phyloP scores from a whole-genome alignment of 441 rosid genomes.

The Raphanus hybrid region DNA sequence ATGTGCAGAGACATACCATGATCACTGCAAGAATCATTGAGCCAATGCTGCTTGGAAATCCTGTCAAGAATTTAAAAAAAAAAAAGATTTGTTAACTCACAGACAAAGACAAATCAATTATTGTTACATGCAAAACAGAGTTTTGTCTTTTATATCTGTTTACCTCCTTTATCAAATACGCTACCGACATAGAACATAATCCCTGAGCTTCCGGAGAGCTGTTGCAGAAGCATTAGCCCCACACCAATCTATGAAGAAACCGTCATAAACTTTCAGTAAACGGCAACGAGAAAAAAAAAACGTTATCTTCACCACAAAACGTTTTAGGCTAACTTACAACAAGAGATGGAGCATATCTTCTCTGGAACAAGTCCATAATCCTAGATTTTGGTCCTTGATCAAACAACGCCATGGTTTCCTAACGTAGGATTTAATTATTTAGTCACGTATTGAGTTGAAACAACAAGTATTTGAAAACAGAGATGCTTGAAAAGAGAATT shows the following conservation, averaged over 20 bases:
- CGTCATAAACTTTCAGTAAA: conserved; percentile 14
- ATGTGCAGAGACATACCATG: conserved; percentile 43
- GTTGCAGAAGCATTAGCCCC: conserved; percentile 62
- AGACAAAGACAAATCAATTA: background rate
- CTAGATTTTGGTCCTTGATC: conserved; percentile 42
- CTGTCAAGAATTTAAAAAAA: conserved; percentile 28
- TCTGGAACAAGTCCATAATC: conserved; percentile 52
- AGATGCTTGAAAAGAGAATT: background rate
- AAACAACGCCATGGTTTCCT: conserved; percentile 43
- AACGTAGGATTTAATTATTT: background rate
- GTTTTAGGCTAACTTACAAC: conserved; percentile 34
- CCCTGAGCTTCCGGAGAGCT: conserved; percentile 54
- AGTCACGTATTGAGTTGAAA: conserved; percentile 16
- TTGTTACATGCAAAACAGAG: background rate
- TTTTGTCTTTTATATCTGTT: background rate
- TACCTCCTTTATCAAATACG: conserved; percentile 56
- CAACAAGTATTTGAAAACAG: background rate
- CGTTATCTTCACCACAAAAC: background rate
- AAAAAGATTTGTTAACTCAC: background rate
- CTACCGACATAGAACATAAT: conserved; percentile 53
- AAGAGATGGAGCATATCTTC: conserved; percentile 48
- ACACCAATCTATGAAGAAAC: conserved; percentile 53
- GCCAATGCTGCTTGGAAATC: conserved; percentile 48
- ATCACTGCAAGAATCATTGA: conserved; percentile 53
- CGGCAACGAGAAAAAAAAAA: background rate